Percentiles rank a stretch among this genome's conserved stretches.
phyloP scores from a whole-genome alignment of 1,284 basidiomycete species.

The Fistulinella staudtii region DNA sequence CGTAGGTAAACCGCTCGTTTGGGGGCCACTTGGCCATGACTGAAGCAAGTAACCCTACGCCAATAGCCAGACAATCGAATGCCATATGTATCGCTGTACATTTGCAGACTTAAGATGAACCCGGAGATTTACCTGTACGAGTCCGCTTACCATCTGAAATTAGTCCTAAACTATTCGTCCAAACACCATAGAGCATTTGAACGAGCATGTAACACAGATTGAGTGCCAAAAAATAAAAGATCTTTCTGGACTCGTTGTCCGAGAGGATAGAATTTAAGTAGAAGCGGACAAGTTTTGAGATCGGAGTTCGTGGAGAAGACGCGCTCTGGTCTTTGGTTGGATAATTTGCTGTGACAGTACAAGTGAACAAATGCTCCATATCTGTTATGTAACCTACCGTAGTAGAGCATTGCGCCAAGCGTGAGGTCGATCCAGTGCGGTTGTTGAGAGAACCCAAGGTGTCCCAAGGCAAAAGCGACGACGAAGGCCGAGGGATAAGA shows the following conservation, averaged over 20 bases:
- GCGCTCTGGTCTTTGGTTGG: constrained; percentile 45
- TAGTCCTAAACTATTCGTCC: constrained; percentile 95
- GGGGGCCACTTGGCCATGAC: constrained; percentile 98
- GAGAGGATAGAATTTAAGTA: constrained; percentile 88
- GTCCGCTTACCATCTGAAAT: constrained; percentile 86
- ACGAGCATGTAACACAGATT: constrained; percentile 97
- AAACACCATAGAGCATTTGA: constrained; percentile 93
- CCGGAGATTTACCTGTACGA: background rate
- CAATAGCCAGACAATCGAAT: constrained; percentile 98
- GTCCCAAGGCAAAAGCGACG: constrained; percentile 46
- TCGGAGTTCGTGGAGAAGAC: constrained; percentile 49
- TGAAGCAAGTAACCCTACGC: constrained; percentile 91
- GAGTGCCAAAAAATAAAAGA: constrained; percentile 94
- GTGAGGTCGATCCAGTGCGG: constrained; percentile 53
- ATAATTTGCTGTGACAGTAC: constrained; percentile 47
- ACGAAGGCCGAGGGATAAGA: constrained; percentile 50
- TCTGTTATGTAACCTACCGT: constrained; percentile 41
- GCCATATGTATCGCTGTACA: constrained; percentile 97
- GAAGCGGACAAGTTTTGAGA: constrained; percentile 57
- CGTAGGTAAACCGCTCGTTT: constrained; percentile 93
- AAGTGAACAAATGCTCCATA: constrained; percentile 1
- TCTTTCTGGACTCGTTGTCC: constrained; percentile 89
- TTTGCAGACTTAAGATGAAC: constrained; percentile 4
- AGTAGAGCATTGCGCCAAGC: constrained; percentile 50
- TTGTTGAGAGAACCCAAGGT: constrained; percentile 50